These are phyloP conservation scores for Incumbomyces lentus DNA, from an alignment of 2,329 filamentous ascomycete genomes.

Conservation along the genomic window DNA sequence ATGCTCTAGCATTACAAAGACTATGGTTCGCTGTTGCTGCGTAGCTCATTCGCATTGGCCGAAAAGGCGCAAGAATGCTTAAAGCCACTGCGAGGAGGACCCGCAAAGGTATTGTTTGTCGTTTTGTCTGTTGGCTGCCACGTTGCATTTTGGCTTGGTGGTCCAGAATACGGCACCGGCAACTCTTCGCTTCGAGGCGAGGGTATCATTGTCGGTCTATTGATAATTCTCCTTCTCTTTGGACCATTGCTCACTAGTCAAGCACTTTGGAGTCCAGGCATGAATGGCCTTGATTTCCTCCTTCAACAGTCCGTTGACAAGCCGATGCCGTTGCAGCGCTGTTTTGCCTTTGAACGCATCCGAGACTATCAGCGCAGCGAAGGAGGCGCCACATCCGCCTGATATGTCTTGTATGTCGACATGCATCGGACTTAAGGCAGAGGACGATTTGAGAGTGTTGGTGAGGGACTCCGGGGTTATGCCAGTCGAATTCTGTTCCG, in stretches of 20 bases:
- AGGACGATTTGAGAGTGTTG: slow-evolving; percentile 47
- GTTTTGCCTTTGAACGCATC: slow-evolving; percentile 59
- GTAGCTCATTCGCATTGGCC: too few species aligned
- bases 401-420: slow-evolving; percentile 89
- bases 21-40: too few species aligned
- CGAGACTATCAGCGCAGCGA: slow-evolving; percentile 60
- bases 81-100: too few species aligned
- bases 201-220: too few species aligned
- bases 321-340: slow-evolving; percentile 72
- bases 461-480: slow-evolving; percentile 66
- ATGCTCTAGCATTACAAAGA: too few species aligned
- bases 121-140: too few species aligned
- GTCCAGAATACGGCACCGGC: too few species aligned
- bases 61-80: too few species aligned
- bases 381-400: slow-evolving; percentile 63
- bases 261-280: slow-evolving; percentile 89
- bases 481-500: slow-evolving; percentile 40
- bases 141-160: too few species aligned
- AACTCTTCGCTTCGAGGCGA: too few species aligned
- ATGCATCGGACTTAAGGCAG: slow-evolving; percentile 62
- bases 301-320: slow-evolving; percentile 75
- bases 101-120: too few species aligned
- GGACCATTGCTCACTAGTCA: slow-evolving; percentile 83
- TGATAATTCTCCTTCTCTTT: slow-evolving; percentile 43
- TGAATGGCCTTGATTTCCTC: slow-evolving; percentile 84